Percentiles rank a stretch among this genome's conserved stretches.
Conservation (phyloP, 352 stramenopile species). For the Phytophthora melonis region DNA sequence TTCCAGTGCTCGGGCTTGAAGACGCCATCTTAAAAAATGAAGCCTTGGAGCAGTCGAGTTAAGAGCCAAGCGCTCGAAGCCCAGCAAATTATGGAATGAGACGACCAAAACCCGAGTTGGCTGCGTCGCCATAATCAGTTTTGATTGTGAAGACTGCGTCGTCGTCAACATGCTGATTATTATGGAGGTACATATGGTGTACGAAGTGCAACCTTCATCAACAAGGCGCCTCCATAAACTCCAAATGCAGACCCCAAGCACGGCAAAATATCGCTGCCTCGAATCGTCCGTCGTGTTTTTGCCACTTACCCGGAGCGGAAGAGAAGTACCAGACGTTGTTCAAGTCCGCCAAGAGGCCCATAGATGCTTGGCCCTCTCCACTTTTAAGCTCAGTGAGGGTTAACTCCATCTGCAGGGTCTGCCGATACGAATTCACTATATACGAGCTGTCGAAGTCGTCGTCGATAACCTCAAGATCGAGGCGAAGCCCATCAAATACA, state of each 20-base stretch:
- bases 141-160: background rate
- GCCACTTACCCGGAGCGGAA: too few relatives aligned
- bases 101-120: background rate
- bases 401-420: too few relatives aligned
- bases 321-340: too few relatives aligned
- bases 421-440: too few relatives aligned
- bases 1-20: background rate
- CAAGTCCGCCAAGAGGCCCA: too few relatives aligned
- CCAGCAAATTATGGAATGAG: conserved; percentile 22
- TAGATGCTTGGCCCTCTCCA: too few relatives aligned
- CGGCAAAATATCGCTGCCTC: too few relatives aligned
- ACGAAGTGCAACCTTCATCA: background rate
- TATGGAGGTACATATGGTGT: background rate
- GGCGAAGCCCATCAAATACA: too few relatives aligned
- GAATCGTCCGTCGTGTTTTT: too few relatives aligned
- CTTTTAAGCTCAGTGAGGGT: too few relatives aligned
- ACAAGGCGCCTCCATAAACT: background rate
- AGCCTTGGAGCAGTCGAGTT: background rate
- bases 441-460: too few relatives aligned
- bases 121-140: background rate
- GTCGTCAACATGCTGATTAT: background rate
- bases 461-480: too few relatives aligned
- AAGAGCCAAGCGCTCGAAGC: background rate
- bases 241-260: background rate
- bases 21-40: conserved; percentile 4